Percentiles rank a stretch among this genome's conserved stretches.
Evolutionary conservation across 2,329 filamentous ascomycete species (phyloP).

Genomic region (Ascochyta pisi): DNA sequence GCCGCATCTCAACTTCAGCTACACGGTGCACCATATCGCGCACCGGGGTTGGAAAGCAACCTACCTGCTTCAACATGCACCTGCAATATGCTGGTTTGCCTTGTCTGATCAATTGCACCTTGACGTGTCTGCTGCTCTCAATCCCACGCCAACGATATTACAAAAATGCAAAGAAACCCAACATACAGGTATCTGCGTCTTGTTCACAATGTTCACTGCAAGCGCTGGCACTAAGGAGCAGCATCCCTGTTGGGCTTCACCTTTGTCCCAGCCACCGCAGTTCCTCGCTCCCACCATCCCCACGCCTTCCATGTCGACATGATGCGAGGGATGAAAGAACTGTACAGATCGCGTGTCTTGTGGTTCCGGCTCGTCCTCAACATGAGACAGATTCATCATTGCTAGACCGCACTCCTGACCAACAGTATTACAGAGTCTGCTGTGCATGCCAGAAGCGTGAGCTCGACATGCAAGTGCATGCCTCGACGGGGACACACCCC

Average conservation of each 20-base stretch:
- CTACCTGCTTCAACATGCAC: conserved; percentile 23
- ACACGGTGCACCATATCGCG: conserved; percentile 5
- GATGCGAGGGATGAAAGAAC: conserved; percentile 21
- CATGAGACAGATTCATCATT: conserved; percentile 24
- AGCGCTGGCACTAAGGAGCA: conserved; percentile 41
- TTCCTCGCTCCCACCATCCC: conserved; percentile 21
- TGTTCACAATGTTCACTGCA: conserved; percentile 33
- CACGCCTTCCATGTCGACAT: conserved; percentile 14
- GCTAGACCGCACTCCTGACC: conserved; percentile 19
- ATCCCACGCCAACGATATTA: conserved; percentile 19
- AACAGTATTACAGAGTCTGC: conserved; percentile 31
- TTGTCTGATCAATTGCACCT: conserved; percentile 19
- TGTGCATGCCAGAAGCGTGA: conserved; percentile 27
- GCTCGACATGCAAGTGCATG: conserved; percentile 21
- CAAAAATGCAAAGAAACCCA: conserved; percentile 16
- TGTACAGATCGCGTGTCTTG: conserved; percentile 8
- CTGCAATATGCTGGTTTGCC: conserved; percentile 18
- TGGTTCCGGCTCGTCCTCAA: conserved; percentile 15
- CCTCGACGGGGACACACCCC: conserved; percentile 10
- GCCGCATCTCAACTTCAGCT: conserved; percentile 14
- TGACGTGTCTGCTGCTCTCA: conserved; percentile 20
- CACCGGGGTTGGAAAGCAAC: not conserved
- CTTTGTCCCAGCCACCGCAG: conserved; percentile 32
- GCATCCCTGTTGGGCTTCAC: conserved; percentile 36
- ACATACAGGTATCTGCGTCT: conserved; percentile 25